Conservation (phyloP, 2,329 filamentous ascomycete genomes). For the Leptographium radiaticola region DNA sequence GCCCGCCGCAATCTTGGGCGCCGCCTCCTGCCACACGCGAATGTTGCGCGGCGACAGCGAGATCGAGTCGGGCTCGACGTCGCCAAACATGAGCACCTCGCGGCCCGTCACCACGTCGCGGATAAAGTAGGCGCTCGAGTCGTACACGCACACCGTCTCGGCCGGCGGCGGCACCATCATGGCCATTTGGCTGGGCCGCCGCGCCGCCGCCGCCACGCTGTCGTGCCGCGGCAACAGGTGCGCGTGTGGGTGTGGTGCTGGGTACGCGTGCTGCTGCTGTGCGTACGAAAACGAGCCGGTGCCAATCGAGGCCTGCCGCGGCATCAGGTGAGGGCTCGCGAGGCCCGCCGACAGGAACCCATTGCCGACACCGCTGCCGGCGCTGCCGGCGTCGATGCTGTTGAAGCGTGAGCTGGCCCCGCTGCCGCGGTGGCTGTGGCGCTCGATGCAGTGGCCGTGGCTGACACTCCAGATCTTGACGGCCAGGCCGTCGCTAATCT, state of each 20-base stretch:
- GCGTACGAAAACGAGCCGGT: not conserved
- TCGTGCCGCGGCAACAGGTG: constrained; percentile 7
- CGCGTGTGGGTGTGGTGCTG: constrained; percentile 11
- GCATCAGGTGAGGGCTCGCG: constrained; percentile 15
- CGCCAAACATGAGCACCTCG: constrained; percentile 88
- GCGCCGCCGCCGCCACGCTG: not conserved
- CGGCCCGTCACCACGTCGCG: constrained; percentile 55
- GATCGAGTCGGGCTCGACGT: constrained; percentile 84
- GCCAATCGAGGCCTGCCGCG: constrained; percentile 9
- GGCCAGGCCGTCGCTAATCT: constrained; percentile 78
- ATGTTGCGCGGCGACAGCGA: constrained; percentile 70
- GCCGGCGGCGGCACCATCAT: constrained; percentile 11
- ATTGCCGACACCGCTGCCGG: not conserved
- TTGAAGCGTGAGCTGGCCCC: constrained; percentile 35
- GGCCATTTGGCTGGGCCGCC: constrained; percentile 1
- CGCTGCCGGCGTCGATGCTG: constrained; percentile 32
- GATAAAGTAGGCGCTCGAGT: constrained; percentile 90
- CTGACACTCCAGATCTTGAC: constrained; percentile 79
- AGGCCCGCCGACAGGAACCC: constrained; percentile 4
- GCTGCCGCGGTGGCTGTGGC: constrained; percentile 52
- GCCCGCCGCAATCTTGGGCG: constrained; percentile 65
- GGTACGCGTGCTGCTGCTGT: constrained; percentile 10
- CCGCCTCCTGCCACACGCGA: constrained; percentile 79
- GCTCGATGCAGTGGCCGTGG: constrained; percentile 79
- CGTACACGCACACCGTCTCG: constrained; percentile 55